Base-by-base conservation (phyloP, 345 rosid genomes). In the Populus pruinosa region DNA sequence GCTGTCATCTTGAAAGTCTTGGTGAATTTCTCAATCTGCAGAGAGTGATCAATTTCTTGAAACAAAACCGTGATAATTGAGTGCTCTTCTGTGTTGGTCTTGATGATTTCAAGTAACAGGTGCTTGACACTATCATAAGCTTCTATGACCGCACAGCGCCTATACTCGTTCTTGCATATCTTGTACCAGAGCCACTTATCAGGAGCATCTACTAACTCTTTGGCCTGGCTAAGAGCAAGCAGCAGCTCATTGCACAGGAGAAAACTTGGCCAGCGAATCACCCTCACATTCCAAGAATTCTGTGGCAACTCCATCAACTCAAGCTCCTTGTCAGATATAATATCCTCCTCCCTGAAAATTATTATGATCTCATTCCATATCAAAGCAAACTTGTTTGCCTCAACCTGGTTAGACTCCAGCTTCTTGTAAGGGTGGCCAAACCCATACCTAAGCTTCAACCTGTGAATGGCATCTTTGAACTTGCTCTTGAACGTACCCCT, bases 181-280 rank as follows among this genome's bases (percentile, higher is more conserved):
- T 92, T 95, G 84, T 86, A 86, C 98, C 99, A 95, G 59, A 95
- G 90, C 98, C 97, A 92, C 88, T 86, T 92, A 84, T 95, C 98
- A 69, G 99, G 93, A 73, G 98, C 99, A 84, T 90, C 98, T 75
- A 91, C 80, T 86, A 95, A 83, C 86, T 93, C 99, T 83, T 84
- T 90, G 41, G 94, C 99, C 88, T 95, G 92, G 86, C 97, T 89
- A 73, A 95, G 94, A 61, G 99, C 98, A 85, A 93, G 98, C 71
- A 95, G 86, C 84, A 95, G 84, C 89, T 95, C 99, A 78, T 95
- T 95, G 85, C 99, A 92, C 71, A 95, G 89, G 71, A 95, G 88
- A 82, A 93, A 90, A 85, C 96, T 93, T 10, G 99, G 99, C 99
- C 99, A 95, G 50, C 98, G 91, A 80, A 95, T 85, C 66, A 93